Conservation (phyloP, 306 rosid genomes). For the Citrullus mucosospermus region DNA sequence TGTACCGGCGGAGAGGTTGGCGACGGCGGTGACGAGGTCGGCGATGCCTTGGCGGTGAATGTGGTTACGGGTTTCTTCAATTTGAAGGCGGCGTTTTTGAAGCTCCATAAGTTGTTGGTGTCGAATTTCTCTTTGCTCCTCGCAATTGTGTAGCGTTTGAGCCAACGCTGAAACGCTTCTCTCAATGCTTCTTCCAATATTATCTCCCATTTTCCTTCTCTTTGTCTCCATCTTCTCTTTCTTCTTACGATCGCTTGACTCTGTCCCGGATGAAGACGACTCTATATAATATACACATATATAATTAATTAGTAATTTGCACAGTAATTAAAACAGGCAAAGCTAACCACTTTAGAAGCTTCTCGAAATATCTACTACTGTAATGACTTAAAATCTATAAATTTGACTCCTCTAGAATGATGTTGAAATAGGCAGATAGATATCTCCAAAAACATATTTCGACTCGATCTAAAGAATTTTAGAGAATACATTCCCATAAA, state of each 20-base stretch:
- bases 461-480: no score
- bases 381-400: no score
- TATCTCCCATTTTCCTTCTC: constrained; percentile 29
- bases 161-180: constrained; percentile 35
- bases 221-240: constrained; percentile 24
- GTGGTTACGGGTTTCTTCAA: constrained; percentile 36
- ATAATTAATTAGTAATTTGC: no score
- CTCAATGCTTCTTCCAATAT: constrained; percentile 43
- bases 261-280: constrained; percentile 26
- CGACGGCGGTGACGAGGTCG: constrained; percentile 32
- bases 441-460: no score
- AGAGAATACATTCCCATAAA: no score
- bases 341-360: no score
- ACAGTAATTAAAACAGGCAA: no score
- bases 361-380: no score
- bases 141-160: constrained; percentile 26
- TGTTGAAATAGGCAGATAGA: no score
- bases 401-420: no score
- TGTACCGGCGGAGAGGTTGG: constrained; percentile 35
- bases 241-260: constrained; percentile 17
- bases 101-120: constrained; percentile 41
- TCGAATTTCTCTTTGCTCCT: constrained; percentile 42
- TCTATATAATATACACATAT: constrained; percentile 6
- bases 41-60: constrained; percentile 40
- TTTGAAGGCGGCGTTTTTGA: constrained; percentile 26